phyloP scores from a whole-genome alignment of 192 early-diverging fungal species.

The Gonapodya prolifera region DNA sequence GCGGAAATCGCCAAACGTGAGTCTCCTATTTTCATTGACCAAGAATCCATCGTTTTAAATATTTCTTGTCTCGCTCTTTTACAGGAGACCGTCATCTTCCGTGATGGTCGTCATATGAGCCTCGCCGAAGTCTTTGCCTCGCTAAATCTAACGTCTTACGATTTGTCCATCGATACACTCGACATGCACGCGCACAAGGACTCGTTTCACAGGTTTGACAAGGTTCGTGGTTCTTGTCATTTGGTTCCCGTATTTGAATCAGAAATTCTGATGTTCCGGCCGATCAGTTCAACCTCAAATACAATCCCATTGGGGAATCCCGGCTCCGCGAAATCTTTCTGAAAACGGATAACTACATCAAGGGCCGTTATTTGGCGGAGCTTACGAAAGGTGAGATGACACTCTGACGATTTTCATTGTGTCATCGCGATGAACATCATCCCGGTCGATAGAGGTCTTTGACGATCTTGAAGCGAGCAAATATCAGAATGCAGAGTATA shows the following conservation, averaged over 20 bases:
- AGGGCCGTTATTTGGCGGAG: conserved; percentile 80
- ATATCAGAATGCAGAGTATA: conserved; percentile 91
- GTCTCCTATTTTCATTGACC: neutral
- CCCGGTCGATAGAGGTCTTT: conserved; percentile 51
- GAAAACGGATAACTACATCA: conserved; percentile 85
- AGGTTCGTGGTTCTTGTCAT: too few relatives aligned
- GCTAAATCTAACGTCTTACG: conserved; percentile 84
- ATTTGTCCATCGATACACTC: conserved; percentile 84
- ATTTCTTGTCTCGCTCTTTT: neutral
- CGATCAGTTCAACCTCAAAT: conserved; percentile 85
- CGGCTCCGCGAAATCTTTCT: conserved; percentile 90
- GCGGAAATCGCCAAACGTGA: conserved; percentile 54
- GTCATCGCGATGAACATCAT: neutral
- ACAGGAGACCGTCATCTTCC: conserved; percentile 65
- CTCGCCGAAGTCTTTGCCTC: conserved; percentile 73
- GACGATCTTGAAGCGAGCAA: conserved; percentile 83
- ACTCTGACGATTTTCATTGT: neutral
- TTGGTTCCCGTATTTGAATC: too few relatives aligned
- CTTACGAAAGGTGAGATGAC: conserved; percentile 59
- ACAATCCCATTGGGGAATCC: conserved; percentile 90
- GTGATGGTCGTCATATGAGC: conserved; percentile 72
- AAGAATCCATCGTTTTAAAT: neutral
- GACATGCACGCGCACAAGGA: conserved; percentile 97
- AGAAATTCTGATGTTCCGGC: too few relatives aligned
- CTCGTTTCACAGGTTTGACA: conserved; percentile 92